These are phyloP conservation scores for Vickermania spadyakhi DNA, from an alignment of 208 protist species.

Conservation along the genomic window DNA sequence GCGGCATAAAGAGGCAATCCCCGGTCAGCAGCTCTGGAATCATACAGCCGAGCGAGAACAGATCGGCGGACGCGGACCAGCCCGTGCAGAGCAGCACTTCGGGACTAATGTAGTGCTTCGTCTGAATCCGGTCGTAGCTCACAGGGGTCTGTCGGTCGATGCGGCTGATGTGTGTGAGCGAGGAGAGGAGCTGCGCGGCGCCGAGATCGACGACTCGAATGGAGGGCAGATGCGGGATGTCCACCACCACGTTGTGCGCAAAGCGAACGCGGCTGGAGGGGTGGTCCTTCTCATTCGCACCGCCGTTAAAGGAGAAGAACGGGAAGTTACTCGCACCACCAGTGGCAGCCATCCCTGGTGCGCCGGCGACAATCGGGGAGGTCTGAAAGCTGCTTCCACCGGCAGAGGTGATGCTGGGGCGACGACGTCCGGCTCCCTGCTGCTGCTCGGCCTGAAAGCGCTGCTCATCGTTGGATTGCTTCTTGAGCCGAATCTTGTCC, in stretches of 20 bases:
- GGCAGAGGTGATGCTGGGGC: background rate
- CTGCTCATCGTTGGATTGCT: background rate
- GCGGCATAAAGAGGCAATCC: slow-evolving; percentile 63
- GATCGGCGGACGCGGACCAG: slow-evolving; percentile 54
- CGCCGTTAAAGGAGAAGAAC: background rate
- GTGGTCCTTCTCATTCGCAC: background rate
- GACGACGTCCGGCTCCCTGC: background rate
- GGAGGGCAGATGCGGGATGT: slow-evolving; percentile 44
- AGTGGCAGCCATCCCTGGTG: background rate
- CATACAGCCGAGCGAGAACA: slow-evolving; percentile 81
- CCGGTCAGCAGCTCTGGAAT: slow-evolving; percentile 71
- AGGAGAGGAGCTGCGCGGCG: slow-evolving; percentile 36
- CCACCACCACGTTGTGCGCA: slow-evolving; percentile 22
- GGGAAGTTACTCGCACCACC: background rate
- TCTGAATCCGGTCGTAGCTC: slow-evolving; percentile 66
- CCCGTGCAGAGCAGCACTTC: slow-evolving; percentile 73
- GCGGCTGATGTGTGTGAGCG: slow-evolving; percentile 22
- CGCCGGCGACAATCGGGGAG: background rate
- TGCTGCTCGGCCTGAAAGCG: background rate
- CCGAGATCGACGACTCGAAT: slow-evolving; percentile 76
- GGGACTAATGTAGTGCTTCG: slow-evolving; percentile 67
- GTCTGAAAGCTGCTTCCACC: too few species aligned
- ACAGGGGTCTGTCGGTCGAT: slow-evolving; percentile 34
- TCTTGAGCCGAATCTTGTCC: background rate
- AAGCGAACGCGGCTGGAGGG: background rate